Base-by-base conservation (phyloP, 1,284 basidiomycete species). In the Prillingera fragicola region DNA sequence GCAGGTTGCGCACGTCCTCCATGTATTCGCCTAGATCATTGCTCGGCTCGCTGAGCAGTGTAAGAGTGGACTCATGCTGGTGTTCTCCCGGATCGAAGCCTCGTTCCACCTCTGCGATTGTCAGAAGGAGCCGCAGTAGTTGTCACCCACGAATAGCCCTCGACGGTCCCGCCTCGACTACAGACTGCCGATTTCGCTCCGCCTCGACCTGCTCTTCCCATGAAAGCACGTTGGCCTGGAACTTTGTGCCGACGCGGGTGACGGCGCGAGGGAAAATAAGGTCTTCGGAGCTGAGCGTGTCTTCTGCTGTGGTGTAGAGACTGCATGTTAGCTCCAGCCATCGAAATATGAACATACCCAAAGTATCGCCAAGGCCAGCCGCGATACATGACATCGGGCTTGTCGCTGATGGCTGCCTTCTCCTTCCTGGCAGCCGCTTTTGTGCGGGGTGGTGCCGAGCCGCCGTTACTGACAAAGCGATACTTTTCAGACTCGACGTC, bases 281-380 rank as follows among this genome's bases (percentile, higher is more conserved):
- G 73, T 96, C 92, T 67, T 96, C 87, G 27, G 87, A 81, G 75
- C 95, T 85, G 41, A 91, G 75, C n/a, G 87, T 87, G 70, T 92
- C 88, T 67, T 89, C 85, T 18, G 88, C 90, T 26, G 85, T 79
- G 2, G 91, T 95, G 70, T 92, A 85, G 70, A 87, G 79, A 12
- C 87, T 90, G 58, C 5, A 39, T 22, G 52, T 43, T 42, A 32
- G 57, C 41, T 34, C 39, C 19, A 36, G 39, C 48, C 34, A 27
- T 27, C 42, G 22, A 44, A 41, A 26, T 38, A 33, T 17, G 12
- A 10, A 69, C 84, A 70, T 63, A 89, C 88, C 91, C 91, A 72
- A 96, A 96, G 72, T 96, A 96, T 47, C 91, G 78, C 73, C 91
- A 95, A 1, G 89, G 89, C 91, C 91, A 96, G n/a, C 70, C 70